A percentile compares a stretch with the other conserved stretches of the same genome.
These are phyloP conservation scores for Hydrangea macrophylla DNA, from an alignment of 148 eudicot genomes.

Conservation along the genomic window DNA sequence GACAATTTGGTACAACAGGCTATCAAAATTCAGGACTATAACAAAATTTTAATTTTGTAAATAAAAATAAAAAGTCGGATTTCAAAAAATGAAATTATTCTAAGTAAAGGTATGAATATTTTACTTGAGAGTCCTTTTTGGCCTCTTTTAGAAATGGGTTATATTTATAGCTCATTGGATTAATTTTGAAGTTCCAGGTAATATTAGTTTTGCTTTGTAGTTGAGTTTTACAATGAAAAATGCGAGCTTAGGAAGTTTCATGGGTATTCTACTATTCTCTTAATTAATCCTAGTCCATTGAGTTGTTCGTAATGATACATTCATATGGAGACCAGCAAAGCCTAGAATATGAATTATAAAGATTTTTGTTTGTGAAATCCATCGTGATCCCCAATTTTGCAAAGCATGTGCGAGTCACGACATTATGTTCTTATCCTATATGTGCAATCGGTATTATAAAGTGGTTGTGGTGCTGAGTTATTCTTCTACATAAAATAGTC, in stretches of 20 bases:
- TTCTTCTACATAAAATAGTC: neutral
- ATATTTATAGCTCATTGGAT: too few species aligned
- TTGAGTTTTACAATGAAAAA: neutral
- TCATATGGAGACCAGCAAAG: too few species aligned
- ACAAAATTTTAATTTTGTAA: too few species aligned
- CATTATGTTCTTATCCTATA: neutral
- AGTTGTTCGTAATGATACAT: too few species aligned
- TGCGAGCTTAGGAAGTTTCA: neutral
- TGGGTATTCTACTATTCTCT: neutral
- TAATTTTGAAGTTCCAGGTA: neutral
- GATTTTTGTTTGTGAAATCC: neutral
- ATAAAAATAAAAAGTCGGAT: neutral
- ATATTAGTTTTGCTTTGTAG: neutral
- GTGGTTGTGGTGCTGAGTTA: neutral
- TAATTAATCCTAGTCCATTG: neutral
- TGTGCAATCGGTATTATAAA: neutral
- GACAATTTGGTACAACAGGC: neutral
- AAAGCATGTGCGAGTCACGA: neutral
- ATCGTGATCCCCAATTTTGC: neutral
- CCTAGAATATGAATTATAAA: neutral
- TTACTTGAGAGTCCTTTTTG: too few species aligned
- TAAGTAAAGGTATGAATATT: too few species aligned
- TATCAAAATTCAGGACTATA: neutral
- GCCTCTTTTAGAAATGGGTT: too few species aligned
- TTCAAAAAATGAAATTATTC: neutral